Conservation (phyloP, 306 rosid genomes). For the Delonix regia region DNA sequence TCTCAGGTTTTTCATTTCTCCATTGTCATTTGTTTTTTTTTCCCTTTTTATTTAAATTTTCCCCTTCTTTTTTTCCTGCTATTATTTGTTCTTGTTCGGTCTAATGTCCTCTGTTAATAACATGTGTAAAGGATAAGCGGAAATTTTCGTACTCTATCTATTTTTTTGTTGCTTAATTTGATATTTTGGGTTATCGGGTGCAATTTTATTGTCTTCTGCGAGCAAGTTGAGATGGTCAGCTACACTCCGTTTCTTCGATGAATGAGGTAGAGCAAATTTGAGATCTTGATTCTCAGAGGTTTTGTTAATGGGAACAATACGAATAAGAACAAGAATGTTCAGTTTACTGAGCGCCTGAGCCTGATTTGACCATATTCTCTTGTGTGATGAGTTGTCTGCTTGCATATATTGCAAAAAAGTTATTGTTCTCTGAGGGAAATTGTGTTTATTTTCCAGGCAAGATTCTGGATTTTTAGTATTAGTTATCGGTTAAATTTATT, state of each 20-base stretch:
- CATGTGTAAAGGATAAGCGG: background rate
- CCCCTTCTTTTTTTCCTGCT: background rate
- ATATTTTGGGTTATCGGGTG: background rate
- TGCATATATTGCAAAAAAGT: background rate
- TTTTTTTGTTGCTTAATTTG: background rate
- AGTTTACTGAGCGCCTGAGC: conserved; percentile 1
- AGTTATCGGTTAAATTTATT: background rate
- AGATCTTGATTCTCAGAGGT: background rate
- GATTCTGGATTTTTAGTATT: background rate
- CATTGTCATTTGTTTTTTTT: background rate
- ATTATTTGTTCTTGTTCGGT: background rate
- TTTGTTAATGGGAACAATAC: background rate
- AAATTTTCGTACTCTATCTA: background rate
- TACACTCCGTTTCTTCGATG: background rate
- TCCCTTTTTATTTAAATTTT: too few species aligned
- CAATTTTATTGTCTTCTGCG: background rate
- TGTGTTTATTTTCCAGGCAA: background rate
- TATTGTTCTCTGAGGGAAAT: background rate
- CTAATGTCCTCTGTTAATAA: background rate
- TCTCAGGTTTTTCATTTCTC: conserved; percentile 58
- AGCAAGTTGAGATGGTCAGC: background rate
- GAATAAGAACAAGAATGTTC: background rate
- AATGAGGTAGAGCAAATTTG: background rate
- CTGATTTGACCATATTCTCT: conserved; percentile 1
- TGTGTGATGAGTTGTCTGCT: background rate